Evolutionary conservation across 352 stramenopile genomes (phyloP), one percentile per base, ranked within the genome.

Genomic region (Pseudoperonospora humuli): DNA sequence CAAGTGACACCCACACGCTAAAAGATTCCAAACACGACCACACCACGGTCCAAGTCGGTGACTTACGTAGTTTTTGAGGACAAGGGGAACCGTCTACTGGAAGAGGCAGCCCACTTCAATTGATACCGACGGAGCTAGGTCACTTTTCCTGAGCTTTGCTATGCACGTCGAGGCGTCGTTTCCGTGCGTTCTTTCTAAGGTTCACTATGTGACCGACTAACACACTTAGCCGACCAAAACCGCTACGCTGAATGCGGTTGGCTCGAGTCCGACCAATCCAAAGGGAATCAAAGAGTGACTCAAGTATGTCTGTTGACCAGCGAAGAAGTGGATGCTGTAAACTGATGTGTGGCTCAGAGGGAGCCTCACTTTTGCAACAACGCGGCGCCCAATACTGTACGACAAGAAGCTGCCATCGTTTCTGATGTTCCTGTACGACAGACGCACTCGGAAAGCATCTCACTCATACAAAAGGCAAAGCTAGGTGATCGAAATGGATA

Each of bases 21-120:
- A 24, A 44, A 38, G 40, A 41, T 60, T 57, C 55, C 43, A 58
- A 54, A 38, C 48, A 35, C 53, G 36, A 58, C 24, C 27, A 38
- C 38, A 45, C 45, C 53, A 57, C 46, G 39, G 31, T 39, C 45
- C 46, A 47, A 45, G 35, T 45, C 15, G 24, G 48, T 47, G 42
- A 59, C 37, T 62, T 51, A 64, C 49, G 41, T 38, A n/a, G n/a
- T n/a, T n/a, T n/a, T n/a, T n/a, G n/a, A n/a, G 40, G 50, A 41
- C 36, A 46, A 37, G 20, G 7, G 45, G 48, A 39, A 23, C 10
- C 18, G 37, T 19, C 34, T 45, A 11, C 4, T 26, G 19, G 15
- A 7, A 51, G 52, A 46, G 57, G 55, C 46, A 31, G 47, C 46
- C 35, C 37, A 32, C 23, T 7, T 20, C 28, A 39, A 26, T 19